Base-by-base conservation (phyloP, 2,329 filamentous ascomycete genomes). In the Microsporum audouinii region DNA sequence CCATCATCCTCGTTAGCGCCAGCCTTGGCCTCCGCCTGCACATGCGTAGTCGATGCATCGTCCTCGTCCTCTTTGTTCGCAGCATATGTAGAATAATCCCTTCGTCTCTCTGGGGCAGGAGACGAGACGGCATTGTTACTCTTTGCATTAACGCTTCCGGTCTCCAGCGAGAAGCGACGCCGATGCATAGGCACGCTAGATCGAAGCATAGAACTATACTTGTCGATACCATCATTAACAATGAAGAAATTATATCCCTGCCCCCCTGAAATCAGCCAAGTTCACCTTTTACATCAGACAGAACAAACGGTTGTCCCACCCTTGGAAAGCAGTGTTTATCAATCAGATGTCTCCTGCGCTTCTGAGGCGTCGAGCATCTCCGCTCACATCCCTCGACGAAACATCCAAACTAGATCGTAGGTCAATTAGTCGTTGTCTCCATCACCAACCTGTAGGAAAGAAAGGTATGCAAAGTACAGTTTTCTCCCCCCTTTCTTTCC, bases 241-340 rank as follows among this genome's bases (percentile, higher is more conserved):
- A 97, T 83, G 57, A 85, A 84, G 68, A 95, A 96, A 73, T 95
- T 92, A 75, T 91, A 96, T 68, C 89, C 88, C 75, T 79, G 68
- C 17, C n/a, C 4, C 10, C n/a, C 12, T 23, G 17, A 23, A 23
- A 43, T 43, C 7, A 43, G 39, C 17, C 39, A 43, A 43, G 39
- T 5, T 6, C 5, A 43, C 39, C n/a, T 23, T 23, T 23, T 23
- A 43, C 39, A 43, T n/a, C n/a, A 14, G 5, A 17, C 3, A 41
- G 10, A 41, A 4, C 7, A 49, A 41, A 33, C 7, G 33, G 29
- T 0, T 3, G n/a, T 23, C 70, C 63, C 69, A 79, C 77, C 71
- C 84, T 85, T 8, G 91, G 92, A 70, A 94, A 99, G 76, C 87
- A 82, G 74, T 99, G 94, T 76, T 96, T 96, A 78, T 96, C 91